These are phyloP conservation scores for Populus simonii DNA, from an alignment of 345 rosid species.

Conservation along the genomic window DNA sequence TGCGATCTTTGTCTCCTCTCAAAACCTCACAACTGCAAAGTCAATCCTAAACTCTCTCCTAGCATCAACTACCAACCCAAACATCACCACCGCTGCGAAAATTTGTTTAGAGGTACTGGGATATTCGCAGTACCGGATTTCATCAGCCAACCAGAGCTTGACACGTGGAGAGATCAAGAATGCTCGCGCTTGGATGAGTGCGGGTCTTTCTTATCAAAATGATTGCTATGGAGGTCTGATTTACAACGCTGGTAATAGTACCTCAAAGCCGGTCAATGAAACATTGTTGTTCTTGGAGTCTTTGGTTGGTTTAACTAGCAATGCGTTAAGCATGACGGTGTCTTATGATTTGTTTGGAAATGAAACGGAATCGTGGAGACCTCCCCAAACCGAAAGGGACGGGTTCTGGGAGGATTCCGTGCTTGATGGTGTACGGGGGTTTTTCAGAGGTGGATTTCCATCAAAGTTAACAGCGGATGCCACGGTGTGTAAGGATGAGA, in stretches of 20 bases:
- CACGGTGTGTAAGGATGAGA: conserved; percentile 58
- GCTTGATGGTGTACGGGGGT: conserved; percentile 5
- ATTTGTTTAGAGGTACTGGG: conserved; percentile 50
- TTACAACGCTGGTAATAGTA: conserved; percentile 42
- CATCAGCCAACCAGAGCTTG: conserved; percentile 32
- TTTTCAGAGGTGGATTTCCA: conserved; percentile 39
- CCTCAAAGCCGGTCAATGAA: conserved; percentile 31
- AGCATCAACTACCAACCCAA: conserved; percentile 43
- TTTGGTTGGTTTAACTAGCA: conserved; percentile 46
- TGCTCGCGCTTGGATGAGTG: conserved; percentile 76
- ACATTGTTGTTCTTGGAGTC: conserved; percentile 54
- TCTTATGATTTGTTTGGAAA: conserved; percentile 62
- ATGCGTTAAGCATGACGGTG: conserved; percentile 66
- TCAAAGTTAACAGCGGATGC: conserved; percentile 42
- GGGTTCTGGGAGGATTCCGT: conserved; percentile 38
- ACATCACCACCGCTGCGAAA: conserved; percentile 54
- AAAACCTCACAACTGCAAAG: conserved; percentile 45
- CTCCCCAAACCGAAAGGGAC: conserved; percentile 66
- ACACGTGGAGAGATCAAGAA: conserved; percentile 49
- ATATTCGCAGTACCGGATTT: conserved; percentile 49
- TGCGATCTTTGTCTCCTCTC: conserved; percentile 51
- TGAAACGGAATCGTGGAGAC: conserved; percentile 43
- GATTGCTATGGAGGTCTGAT: conserved; percentile 57
- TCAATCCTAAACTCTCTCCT: conserved; percentile 51
- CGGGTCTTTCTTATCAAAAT: conserved; percentile 66